phyloP scores from a whole-genome alignment of 106 monocot species.

The Dioscorea zingiberensis region DNA sequence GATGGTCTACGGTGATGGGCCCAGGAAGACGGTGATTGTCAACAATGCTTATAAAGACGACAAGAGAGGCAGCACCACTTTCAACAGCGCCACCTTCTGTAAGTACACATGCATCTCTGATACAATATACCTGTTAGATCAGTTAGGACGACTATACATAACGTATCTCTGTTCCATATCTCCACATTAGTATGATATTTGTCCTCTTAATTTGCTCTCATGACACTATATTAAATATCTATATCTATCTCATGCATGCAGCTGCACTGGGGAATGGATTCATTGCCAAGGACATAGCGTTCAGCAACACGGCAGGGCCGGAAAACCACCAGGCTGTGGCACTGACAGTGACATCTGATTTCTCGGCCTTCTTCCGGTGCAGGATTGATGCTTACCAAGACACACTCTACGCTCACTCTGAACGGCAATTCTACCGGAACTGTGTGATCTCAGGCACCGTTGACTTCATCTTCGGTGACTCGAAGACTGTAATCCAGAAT shows the following conservation, averaged over 20 bases:
- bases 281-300: conserved; percentile 33
- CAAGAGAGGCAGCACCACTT: conserved; percentile 24
- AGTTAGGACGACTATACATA: no score
- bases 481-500: conserved; percentile 27
- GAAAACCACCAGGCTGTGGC: conserved; percentile 44
- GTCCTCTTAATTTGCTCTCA: neutral
- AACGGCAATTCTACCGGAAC: conserved; percentile 50
- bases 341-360: conserved; percentile 25
- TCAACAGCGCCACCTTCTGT: conserved; percentile 54
- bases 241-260: neutral
- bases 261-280: conserved; percentile 25
- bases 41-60: conserved; percentile 13
- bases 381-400: conserved; percentile 44
- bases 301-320: conserved; percentile 45
- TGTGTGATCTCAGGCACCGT: conserved; percentile 44
- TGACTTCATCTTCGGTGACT: conserved; percentile 56
- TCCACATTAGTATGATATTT: no score
- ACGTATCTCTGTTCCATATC: no score
- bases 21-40: conserved; percentile 31
- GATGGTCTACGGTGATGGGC: conserved; percentile 65
- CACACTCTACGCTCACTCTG: conserved; percentile 35
- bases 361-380: conserved; percentile 37
- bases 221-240: neutral
- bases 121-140: no score
- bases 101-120: conserved; percentile 3